Percentiles rank a stretch among this genome's conserved stretches.
These are phyloP conservation scores for Graphiopsis chlorocephala DNA, from an alignment of 2,329 filamentous ascomycete species.

Conservation along the genomic window DNA sequence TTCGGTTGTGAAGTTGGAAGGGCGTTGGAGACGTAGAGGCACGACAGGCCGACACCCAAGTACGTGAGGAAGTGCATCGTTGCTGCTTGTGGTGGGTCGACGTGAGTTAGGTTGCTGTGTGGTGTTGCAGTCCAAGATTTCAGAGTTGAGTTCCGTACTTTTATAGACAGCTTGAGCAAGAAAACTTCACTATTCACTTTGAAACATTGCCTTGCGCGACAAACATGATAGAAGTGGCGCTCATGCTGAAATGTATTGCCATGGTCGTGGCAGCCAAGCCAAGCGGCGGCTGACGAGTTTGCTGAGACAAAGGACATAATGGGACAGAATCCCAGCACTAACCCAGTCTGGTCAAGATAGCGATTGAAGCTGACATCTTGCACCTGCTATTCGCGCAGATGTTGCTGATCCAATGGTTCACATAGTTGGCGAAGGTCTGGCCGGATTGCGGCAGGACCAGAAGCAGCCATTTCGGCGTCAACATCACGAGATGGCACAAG, in stretches of 20 bases:
- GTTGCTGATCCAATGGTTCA: neutral
- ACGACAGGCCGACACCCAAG: neutral
- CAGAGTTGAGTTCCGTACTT: neutral
- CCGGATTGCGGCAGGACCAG: neutral
- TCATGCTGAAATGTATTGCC: neutral
- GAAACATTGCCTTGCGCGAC: neutral
- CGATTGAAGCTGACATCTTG: neutral
- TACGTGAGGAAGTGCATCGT: neutral
- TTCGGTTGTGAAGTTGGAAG: neutral
- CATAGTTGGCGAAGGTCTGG: neutral
- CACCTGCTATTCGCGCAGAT: neutral
- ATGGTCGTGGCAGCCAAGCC: neutral
- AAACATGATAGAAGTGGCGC: conserved; percentile 13
- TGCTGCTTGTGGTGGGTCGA: neutral
- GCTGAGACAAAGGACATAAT: neutral
- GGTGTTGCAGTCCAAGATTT: neutral
- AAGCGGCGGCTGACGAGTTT: neutral
- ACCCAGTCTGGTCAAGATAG: neutral
- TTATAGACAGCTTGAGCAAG: neutral
- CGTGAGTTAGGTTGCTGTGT: neutral
- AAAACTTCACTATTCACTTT: conserved; percentile 3
- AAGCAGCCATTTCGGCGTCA: neutral
- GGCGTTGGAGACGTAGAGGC: neutral
- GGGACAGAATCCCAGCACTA: neutral
- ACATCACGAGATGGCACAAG: neutral